These are phyloP conservation scores for Globisporangium middletonii DNA, from an alignment of 352 stramenopile species.

Conservation along the genomic window DNA sequence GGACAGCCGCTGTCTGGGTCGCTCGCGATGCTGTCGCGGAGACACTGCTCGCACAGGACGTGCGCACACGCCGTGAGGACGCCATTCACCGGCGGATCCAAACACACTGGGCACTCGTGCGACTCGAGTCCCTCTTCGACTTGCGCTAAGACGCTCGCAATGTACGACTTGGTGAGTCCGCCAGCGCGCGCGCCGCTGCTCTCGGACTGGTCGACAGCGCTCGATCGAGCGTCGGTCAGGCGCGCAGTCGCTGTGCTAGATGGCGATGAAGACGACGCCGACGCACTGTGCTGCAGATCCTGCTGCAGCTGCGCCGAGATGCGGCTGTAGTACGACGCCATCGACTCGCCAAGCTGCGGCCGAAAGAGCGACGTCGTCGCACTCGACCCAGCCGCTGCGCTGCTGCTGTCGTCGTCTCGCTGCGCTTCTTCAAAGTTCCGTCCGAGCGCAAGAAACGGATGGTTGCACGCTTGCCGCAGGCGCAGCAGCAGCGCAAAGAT, in stretches of 20 bases:
- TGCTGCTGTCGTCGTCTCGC: not conserved
- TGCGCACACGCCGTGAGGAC: constrained; percentile 86
- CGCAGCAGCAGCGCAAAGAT: constrained; percentile 87
- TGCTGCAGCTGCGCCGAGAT: constrained; percentile 48
- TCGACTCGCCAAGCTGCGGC: constrained; percentile 39
- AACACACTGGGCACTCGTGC: constrained; percentile 83
- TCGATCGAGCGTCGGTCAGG: not conserved
- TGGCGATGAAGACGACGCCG: not conserved
- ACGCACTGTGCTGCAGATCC: constrained; percentile 27
- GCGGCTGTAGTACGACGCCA: constrained; percentile 52
- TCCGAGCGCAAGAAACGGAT: constrained; percentile 81
- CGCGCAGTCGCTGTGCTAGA: not conserved
- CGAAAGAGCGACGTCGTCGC: constrained; percentile 31
- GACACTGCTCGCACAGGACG: constrained; percentile 74
- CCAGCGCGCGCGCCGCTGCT: not conserved
- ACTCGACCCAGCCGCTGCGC: not conserved
- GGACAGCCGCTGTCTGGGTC: constrained; percentile 67
- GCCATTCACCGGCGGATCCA: constrained; percentile 57
- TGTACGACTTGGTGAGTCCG: constrained; percentile 46
- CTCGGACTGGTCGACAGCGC: not conserved
- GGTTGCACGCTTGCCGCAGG: constrained; percentile 87
- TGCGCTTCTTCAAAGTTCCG: constrained; percentile 47
- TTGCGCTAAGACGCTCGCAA: constrained; percentile 71
- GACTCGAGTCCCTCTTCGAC: constrained; percentile 71
- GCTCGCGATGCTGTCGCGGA: constrained; percentile 49